Evolutionary conservation across 148 eudicot species (phyloP).

Genomic region (Arctostaphylos glauca): DNA sequence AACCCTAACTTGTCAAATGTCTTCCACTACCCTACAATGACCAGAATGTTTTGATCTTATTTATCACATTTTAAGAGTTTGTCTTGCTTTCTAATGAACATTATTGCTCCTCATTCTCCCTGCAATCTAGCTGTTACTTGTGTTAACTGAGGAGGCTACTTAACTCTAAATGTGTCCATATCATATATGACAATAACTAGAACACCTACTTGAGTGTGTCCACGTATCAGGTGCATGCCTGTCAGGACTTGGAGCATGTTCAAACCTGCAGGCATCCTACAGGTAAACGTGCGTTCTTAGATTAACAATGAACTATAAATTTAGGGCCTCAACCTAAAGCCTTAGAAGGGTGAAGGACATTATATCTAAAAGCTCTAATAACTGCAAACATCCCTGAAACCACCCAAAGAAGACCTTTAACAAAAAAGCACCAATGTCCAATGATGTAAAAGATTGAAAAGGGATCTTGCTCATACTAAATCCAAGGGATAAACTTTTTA

Average conservation of each 20-base stretch:
- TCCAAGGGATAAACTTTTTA: background rate
- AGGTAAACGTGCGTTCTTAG: background rate
- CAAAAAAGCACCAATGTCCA: background rate
- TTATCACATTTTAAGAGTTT: background rate
- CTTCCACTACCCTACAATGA: background rate
- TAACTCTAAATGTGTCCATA: background rate
- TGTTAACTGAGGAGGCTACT: background rate
- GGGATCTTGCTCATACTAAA: background rate
- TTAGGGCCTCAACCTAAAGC: background rate
- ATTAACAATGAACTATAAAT: background rate
- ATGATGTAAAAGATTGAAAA: background rate
- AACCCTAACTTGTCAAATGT: background rate
- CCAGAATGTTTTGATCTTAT: background rate
- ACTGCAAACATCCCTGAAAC: background rate
- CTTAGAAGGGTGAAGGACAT: background rate
- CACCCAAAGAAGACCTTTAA: constrained; percentile 1
- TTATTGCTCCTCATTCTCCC: background rate
- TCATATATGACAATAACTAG: background rate
- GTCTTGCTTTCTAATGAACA: background rate
- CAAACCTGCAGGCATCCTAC: background rate
- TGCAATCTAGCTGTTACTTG: background rate
- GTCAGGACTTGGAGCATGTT: background rate
- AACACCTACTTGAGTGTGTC: background rate
- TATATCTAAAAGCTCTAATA: background rate
- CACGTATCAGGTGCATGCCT: background rate